Conservation (phyloP, 306 rosid species). For the Corylus avellana region DNA sequence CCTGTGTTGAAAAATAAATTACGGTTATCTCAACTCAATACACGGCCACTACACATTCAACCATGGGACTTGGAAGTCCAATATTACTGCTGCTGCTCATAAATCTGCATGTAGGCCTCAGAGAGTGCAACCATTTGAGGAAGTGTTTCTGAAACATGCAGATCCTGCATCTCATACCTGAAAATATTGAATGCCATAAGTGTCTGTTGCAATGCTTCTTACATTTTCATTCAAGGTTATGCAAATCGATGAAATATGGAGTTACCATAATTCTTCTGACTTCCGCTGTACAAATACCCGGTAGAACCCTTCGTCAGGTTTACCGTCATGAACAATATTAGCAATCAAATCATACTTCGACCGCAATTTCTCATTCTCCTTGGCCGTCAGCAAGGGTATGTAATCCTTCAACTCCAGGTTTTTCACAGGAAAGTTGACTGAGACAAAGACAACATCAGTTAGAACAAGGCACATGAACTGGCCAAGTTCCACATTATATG, state of each 20-base stretch:
- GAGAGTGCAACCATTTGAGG: constrained; percentile 98
- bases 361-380: constrained; percentile 65
- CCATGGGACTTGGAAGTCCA: background rate
- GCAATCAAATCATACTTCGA: constrained; percentile 89
- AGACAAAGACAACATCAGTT: constrained; percentile 20
- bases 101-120: constrained; percentile 93
- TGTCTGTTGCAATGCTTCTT: constrained; percentile 21
- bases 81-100: constrained; percentile 76
- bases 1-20: background rate
- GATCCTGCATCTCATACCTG: constrained; percentile 98
- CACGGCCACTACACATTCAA: background rate
- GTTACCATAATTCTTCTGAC: constrained; percentile 88
- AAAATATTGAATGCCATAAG: constrained; percentile 1
- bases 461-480: constrained; percentile 14
- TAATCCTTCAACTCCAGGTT: constrained; percentile 95
- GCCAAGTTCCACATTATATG: constrained; percentile 16
- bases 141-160: constrained; percentile 90
- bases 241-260: constrained; percentile 11
- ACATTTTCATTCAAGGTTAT: background rate
- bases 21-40: background rate
- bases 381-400: constrained; percentile 84
- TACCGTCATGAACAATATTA: constrained; percentile 91
- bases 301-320: constrained; percentile 87
- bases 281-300: constrained; percentile 91
- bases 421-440: constrained; percentile 97